phyloP scores from a whole-genome alignment of 768 basidiomycete species.

The Tephrocybe sp. region DNA sequence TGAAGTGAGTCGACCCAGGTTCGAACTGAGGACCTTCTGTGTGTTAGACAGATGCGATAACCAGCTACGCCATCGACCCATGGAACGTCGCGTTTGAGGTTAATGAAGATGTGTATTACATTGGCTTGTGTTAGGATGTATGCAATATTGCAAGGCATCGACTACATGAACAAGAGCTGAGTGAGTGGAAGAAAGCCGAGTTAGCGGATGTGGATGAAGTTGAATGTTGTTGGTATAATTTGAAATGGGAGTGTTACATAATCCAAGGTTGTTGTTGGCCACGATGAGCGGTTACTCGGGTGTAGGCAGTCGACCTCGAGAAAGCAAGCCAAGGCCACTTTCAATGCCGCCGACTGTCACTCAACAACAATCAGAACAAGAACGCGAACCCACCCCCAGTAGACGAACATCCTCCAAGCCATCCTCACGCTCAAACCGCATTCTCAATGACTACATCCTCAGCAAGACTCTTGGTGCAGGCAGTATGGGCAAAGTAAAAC shows the following conservation, averaged over 20 bases:
- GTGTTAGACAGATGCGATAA: slow-evolving; percentile 85
- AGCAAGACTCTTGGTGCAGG: slow-evolving; percentile 97
- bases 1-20: slow-evolving; percentile 33
- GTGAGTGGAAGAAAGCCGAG: too few species aligned
- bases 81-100: too few species aligned
- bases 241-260: too few species aligned
- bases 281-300: slow-evolving; percentile 5
- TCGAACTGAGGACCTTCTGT: slow-evolving; percentile 46
- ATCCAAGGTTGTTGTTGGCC: neutral
- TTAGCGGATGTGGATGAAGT: too few species aligned
- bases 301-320: neutral
- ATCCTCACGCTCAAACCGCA: slow-evolving; percentile 44
- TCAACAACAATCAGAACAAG: neutral
- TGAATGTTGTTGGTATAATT: neutral
- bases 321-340: slow-evolving; percentile 13
- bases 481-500: slow-evolving; percentile 99
- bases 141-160: too few species aligned
- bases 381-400: slow-evolving; percentile 2
- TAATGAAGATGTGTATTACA: too few species aligned
- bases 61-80: slow-evolving; percentile 80
- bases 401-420: slow-evolving; percentile 17
- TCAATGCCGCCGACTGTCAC: slow-evolving; percentile 21
- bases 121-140: too few species aligned
- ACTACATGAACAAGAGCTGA: too few species aligned
- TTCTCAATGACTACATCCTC: slow-evolving; percentile 92